Evolutionary conservation across 2,329 filamentous ascomycete species (phyloP), one percentile per base, ranked within the genome.

Genomic region (Biscogniauxia sp.): DNA sequence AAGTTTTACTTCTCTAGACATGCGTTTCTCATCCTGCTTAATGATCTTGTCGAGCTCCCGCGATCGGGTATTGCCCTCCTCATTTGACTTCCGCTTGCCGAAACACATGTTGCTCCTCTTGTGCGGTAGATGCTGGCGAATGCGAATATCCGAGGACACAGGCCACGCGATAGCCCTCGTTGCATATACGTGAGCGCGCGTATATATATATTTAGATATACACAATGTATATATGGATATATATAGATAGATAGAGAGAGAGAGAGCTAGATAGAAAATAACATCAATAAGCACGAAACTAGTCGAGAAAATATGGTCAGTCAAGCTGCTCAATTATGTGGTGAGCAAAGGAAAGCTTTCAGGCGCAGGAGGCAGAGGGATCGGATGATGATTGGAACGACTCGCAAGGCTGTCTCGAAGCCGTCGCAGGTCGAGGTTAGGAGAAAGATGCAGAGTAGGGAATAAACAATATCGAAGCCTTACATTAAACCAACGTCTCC

Each of bases 1-100:
- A 66, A 99, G 88, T 83, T 98, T 99, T 72, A 98, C 92, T 74
- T 97, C 93, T 73, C 89, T 90, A 59, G 89, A 81, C 82, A 95
- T 83, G 68, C 84, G 84, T 84, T 95, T 97, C 80, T 94, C 92
- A 80, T 98, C 95, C 69, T 88, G 85, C 64, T 91, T 89, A 70
- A 99, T 86, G 70, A 86, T 80, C 78, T 90, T 91, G 74, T 99
- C 95, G 69, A 99, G 93, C 75, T 95, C 92, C 74, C 85, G 81
- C 62, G 86, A 88, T 70, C 84, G 85, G 63, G 75, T 76, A 66
- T 80, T 80, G 69, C 78, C 79, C 69, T 80, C 79, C 66, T 80
- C 75, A 63, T 76, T 76, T 68, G 79, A 80, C 60, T 81, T 79
- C 67, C 84, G 79, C 65, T 78, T 76, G 63, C 86, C 85, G 74